Conservation (phyloP, 176 grass and related monocot genomes). For the Canna indica region DNA sequence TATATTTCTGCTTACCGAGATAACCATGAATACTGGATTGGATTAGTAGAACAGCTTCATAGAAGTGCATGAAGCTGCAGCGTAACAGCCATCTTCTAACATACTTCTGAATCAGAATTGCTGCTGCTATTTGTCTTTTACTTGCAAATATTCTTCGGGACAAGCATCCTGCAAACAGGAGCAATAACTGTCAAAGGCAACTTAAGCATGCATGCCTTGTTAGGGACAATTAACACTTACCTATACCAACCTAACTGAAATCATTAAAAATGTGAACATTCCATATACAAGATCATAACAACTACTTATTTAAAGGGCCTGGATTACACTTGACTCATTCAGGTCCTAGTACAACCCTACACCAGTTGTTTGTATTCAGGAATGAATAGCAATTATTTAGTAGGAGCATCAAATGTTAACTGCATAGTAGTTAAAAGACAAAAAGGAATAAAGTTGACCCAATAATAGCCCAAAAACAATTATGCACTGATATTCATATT, state of each 20-base stretch:
- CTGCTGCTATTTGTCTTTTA: conserved; percentile 49
- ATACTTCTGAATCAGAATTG: conserved; percentile 78
- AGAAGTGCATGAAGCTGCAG: conserved; percentile 36
- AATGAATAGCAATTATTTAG: neutral
- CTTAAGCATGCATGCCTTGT: neutral
- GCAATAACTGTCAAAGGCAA: neutral
- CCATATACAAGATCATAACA: neutral
- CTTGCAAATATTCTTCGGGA: conserved; percentile 51
- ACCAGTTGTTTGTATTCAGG: neutral
- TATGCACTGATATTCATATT: neutral
- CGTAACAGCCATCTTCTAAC: conserved; percentile 43
- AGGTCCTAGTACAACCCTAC: neutral
- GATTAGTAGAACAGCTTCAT: conserved; percentile 49
- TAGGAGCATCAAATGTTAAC: neutral
- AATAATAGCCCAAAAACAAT: neutral
- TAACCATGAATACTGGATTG: conserved; percentile 67
- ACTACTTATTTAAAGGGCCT: neutral
- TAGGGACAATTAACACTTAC: neutral
- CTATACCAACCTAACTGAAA: neutral
- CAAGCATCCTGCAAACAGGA: conserved; percentile 40
- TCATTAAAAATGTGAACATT: neutral
- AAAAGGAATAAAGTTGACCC: neutral
- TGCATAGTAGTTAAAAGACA: neutral
- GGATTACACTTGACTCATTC: neutral
- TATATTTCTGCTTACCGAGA: conserved; percentile 43